Evolutionary conservation across 208 protist species (phyloP), one percentile per base, ranked within the genome.

Genomic region (Wallacemonas rigidus): DNA sequence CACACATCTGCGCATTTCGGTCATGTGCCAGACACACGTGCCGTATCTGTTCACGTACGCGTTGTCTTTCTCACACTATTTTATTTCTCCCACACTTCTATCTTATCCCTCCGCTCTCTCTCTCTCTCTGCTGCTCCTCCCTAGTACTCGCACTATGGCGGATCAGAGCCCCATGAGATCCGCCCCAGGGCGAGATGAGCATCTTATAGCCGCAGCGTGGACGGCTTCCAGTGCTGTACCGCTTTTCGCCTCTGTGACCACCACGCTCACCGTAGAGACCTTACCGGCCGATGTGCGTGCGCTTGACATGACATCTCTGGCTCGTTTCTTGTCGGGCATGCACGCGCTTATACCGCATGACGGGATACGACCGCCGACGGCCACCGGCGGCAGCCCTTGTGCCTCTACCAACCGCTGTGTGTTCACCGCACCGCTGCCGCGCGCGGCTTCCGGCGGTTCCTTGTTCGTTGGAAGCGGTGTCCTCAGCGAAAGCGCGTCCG

Each of bases 121-220:
- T 26, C 51, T 15, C 35, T 55, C 43, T 69, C 9, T 68, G 26
- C 62, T 67, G 6, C 69, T 65, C 62, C 35, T 48, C 40, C 68
- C 36, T 68, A 50, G 15, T 74, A 75, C 40, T 36, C 53, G 26
- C 26, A 26, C 26, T 26, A 26, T 41, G 26, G 14, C 3, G 50
- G 43, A 45, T 71, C 40, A 39, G 39, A 35, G 57, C 5, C 17
- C 17, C n/a, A 63, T 63, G 57, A 63, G 39, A 45, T 8, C 9
- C 7, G 41, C 43, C 12, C 60, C 60, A 3, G 3, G 1, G 12
- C 43, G 44, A 3, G 17, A 3, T 9, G 60, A 3, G 38, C 43
- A 50, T 6, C 11, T 45, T 14, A n/a, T 65, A 0, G 60, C 41
- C 4, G 41, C 36, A 8, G 41, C 40, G 60, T 65, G 60, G 60